A percentile compares a stretch with the other conserved stretches of the same genome.
Evolutionary conservation across 139 green algal genomes (phyloP).

Genomic region (Chlamydomonas applanata): DNA sequence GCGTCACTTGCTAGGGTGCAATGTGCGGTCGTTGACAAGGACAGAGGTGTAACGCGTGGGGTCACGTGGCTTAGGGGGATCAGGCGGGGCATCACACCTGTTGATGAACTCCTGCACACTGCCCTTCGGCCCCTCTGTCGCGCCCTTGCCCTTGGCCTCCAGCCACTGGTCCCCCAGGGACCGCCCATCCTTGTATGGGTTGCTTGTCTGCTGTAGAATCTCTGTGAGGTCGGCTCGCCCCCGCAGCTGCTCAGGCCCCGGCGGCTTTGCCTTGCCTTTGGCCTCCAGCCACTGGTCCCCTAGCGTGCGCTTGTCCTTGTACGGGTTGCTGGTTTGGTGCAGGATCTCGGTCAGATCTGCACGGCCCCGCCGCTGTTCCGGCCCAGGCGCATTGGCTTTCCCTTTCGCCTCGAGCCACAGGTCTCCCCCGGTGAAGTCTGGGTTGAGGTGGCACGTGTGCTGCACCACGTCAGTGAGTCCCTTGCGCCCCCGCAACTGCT

Average conservation of each 20-base stretch:
- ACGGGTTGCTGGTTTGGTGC: slow-evolving; percentile 30
- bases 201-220: slow-evolving; percentile 32
- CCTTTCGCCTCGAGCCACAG: slow-evolving; percentile 22
- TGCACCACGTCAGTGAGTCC: slow-evolving; percentile 41
- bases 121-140: not conserved
- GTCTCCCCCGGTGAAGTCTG: slow-evolving; percentile 11
- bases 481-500: slow-evolving; percentile 36
- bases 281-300: slow-evolving; percentile 42
- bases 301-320: slow-evolving; percentile 12
- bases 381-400: slow-evolving; percentile 31
- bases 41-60: not conserved
- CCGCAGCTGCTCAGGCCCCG: slow-evolving; percentile 26
- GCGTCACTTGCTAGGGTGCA: not conserved
- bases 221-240: slow-evolving; percentile 39
- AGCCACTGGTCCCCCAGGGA: slow-evolving; percentile 35
- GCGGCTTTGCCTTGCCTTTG: slow-evolving; percentile 26
- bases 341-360: slow-evolving; percentile 40
- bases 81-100: not conserved
- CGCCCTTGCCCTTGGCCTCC: slow-evolving; percentile 41
- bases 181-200: slow-evolving; percentile 28
- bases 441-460: slow-evolving; percentile 18
- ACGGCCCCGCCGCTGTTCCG: slow-evolving; percentile 38
- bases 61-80: not conserved
- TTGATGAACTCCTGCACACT: slow-evolving; percentile 1
- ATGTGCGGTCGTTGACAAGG: not conserved